phyloP scores from a whole-genome alignment of 106 monocot species.

The Allium cepa region DNA sequence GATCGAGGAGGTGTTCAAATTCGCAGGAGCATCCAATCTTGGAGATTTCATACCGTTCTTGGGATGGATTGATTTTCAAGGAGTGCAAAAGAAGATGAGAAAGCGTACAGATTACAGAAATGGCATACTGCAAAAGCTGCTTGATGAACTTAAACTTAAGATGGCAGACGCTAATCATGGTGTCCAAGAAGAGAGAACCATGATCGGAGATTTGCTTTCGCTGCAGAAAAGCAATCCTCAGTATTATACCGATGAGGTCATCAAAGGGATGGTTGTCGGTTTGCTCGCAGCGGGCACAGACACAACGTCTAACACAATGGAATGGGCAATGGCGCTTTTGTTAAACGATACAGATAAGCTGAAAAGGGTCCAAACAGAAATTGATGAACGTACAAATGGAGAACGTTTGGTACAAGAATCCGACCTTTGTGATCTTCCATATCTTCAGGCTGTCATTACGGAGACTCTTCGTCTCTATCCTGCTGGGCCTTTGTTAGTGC shows the following conservation, averaged over 20 bases:
- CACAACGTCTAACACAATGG: background rate
- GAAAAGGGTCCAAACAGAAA: constrained; percentile 12
- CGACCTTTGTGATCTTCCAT: constrained; percentile 25
- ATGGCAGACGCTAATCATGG: background rate
- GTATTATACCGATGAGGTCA: background rate
- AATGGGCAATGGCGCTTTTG: background rate
- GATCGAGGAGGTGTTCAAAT: constrained; percentile 25
- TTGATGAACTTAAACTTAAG: background rate
- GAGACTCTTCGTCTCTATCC: constrained; percentile 36
- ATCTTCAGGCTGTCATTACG: constrained; percentile 15
- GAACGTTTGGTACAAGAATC: constrained; percentile 20
- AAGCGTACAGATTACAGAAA: background rate
- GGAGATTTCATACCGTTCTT: constrained; percentile 23
- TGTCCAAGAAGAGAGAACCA: background rate
- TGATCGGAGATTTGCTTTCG: background rate
- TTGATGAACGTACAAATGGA: constrained; percentile 6
- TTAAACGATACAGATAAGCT: constrained; percentile 2
- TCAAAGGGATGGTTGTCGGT: background rate
- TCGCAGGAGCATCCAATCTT: constrained; percentile 15
- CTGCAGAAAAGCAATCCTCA: constrained; percentile 2
- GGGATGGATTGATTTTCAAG: constrained; percentile 24
- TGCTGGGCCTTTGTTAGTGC: constrained; percentile 7
- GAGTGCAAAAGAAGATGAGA: background rate
- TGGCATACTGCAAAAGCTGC: background rate
- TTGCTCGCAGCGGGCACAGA: background rate